Percentiles rank a stretch among this genome's conserved stretches.
phyloP scores from a whole-genome alignment of 163 green algal genomes.

The Picocystis sp. region DNA sequence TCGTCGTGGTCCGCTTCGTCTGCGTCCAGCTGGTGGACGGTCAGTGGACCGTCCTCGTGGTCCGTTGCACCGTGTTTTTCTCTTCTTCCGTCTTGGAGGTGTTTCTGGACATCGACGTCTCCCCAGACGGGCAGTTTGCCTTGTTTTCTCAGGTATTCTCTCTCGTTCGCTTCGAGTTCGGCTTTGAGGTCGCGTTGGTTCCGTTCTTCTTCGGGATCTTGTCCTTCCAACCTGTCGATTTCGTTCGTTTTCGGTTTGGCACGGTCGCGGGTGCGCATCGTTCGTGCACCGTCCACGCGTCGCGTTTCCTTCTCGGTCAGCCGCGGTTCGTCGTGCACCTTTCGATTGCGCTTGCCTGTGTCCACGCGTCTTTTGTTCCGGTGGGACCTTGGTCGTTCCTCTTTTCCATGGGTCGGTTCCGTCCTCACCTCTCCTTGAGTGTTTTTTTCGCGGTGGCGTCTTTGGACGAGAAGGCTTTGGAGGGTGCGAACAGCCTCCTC shows the following conservation, averaged over 20 bases:
- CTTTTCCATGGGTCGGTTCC: conserved; percentile 21
- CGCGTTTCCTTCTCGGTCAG: background rate
- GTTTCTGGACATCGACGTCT: conserved; percentile 2
- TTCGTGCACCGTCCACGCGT: background rate
- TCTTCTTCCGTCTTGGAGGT: conserved; percentile 6
- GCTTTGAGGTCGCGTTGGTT: conserved; percentile 15
- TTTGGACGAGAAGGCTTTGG: conserved; percentile 16
- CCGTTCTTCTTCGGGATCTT: conserved; percentile 8
- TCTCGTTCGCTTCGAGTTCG: conserved; percentile 25
- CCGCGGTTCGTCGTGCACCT: background rate
- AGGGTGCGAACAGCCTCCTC: conserved; percentile 19
- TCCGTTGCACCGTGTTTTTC: conserved; percentile 5
- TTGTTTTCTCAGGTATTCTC: conserved; percentile 14
- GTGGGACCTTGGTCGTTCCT: too few relatives aligned
- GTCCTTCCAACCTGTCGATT: conserved; percentile 4
- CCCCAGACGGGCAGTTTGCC: too few relatives aligned
- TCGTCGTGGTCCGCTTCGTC: conserved; percentile 41
- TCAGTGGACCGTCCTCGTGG: conserved; percentile 25
- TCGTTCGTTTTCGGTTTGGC: background rate
- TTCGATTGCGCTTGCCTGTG: background rate
- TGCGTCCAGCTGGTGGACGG: conserved; percentile 55
- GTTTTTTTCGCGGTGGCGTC: background rate
- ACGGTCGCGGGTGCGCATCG: too few relatives aligned
- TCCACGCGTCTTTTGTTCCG: too few relatives aligned
- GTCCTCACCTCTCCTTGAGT: conserved; percentile 3